phyloP scores from a whole-genome alignment of 305 asterid species.

The Fraxinus floribunda region DNA sequence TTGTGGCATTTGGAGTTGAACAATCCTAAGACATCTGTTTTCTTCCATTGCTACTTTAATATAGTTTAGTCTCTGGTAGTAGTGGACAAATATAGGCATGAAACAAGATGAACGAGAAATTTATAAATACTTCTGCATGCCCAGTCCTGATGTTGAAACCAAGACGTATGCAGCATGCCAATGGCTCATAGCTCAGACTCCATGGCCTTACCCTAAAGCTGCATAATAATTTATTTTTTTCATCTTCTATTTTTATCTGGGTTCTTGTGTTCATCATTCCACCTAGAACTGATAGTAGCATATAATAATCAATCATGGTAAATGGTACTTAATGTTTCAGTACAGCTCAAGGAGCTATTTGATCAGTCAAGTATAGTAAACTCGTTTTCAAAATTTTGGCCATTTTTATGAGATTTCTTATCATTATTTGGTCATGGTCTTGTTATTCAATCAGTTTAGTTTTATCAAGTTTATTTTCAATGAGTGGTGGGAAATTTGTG shows the following conservation, averaged over 20 bases:
- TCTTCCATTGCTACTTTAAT: background rate
- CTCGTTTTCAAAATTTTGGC: background rate
- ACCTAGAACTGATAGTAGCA: background rate
- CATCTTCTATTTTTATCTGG: background rate
- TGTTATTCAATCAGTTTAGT: conserved; percentile 1
- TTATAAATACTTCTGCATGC: background rate
- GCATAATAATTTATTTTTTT: background rate
- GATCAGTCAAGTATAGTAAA: background rate
- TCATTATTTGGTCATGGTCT: background rate
- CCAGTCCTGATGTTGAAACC: background rate
- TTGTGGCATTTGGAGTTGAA: background rate
- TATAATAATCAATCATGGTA: background rate
- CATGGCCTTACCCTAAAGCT: background rate
- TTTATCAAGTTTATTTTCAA: conserved; percentile 5
- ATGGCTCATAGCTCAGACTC: background rate
- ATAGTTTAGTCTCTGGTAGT: background rate
- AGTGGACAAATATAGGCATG: background rate
- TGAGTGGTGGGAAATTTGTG: background rate
- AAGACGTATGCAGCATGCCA: background rate
- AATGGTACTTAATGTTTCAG: background rate
- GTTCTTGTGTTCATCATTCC: background rate
- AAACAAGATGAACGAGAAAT: background rate
- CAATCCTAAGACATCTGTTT: background rate
- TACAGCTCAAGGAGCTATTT: background rate
- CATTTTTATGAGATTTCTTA: background rate